Percentiles rank a stretch among this genome's conserved stretches.
Conservation (phyloP, 768 basidiomycete genomes). For the Mycena vitilis region DNA sequence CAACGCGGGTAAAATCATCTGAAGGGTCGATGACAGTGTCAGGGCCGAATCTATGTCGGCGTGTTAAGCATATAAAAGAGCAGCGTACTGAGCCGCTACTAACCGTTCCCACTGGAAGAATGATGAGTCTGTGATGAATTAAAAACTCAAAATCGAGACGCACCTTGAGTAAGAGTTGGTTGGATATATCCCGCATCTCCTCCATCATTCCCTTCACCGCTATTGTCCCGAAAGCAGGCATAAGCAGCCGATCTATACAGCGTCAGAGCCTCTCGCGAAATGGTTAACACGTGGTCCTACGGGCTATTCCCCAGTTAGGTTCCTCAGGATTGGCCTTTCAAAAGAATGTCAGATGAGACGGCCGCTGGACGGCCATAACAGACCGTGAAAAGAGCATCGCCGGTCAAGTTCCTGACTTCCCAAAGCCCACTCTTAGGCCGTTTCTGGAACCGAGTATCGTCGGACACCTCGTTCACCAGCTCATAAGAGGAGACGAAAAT, state of each 20-base stretch:
- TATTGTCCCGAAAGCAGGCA: conserved; percentile 53
- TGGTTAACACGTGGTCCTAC: conserved; percentile 39
- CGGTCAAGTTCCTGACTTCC: conserved; percentile 49
- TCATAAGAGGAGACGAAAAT: conserved; percentile 48
- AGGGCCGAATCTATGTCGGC: conserved; percentile 53
- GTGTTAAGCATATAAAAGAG: conserved; percentile 25
- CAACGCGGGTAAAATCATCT: conserved; percentile 60
- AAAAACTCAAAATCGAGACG: neutral
- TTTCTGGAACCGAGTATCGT: conserved; percentile 58
- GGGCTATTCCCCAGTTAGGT: conserved; percentile 59
- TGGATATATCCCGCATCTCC: conserved; percentile 58
- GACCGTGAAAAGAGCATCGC: conserved; percentile 58
- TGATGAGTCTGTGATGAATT: neutral
- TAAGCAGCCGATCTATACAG: conserved; percentile 45
- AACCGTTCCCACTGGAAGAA: conserved; percentile 51
- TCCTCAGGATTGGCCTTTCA: conserved; percentile 52
- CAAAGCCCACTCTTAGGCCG: conserved; percentile 44
- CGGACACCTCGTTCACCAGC: conserved; percentile 53
- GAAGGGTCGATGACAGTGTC: conserved; percentile 53
- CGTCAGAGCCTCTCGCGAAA: neutral
- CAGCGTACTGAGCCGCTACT: conserved; percentile 24
- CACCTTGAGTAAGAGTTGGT: conserved; percentile 54
- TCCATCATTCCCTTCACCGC: conserved; percentile 59
- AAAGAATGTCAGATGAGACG: neutral
- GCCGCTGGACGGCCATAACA: conserved; percentile 5